These are phyloP conservation scores for Fragaria vesca DNA, from an alignment of 306 rosid genomes.

Conservation along the genomic window DNA sequence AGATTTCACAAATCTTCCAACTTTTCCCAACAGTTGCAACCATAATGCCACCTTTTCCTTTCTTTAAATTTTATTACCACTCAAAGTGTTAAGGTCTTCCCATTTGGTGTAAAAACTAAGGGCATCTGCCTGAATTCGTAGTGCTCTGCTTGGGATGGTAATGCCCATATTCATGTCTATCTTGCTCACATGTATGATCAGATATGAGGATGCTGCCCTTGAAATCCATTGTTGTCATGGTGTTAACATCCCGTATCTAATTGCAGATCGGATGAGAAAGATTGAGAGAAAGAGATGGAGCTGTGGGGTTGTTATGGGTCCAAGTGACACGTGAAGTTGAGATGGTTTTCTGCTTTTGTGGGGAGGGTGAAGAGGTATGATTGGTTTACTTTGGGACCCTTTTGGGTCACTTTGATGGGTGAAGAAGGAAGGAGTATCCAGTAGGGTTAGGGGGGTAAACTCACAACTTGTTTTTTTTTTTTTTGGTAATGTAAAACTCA, in stretches of 20 bases:
- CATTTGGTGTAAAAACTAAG: constrained; percentile 39
- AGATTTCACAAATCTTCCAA: constrained; percentile 77
- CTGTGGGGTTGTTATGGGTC: constrained; percentile 65
- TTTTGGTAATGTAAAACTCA: too few species aligned
- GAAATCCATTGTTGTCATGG: constrained; percentile 45
- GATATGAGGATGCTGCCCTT: constrained; percentile 30
- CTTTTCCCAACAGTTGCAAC: constrained; percentile 74
- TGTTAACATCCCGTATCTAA: constrained; percentile 55
- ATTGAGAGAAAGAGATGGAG: constrained; percentile 39
- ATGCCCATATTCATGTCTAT: constrained; percentile 37
- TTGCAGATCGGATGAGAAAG: constrained; percentile 60
- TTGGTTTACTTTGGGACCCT: constrained; percentile 48
- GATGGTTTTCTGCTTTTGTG: constrained; percentile 42
- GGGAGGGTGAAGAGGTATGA: constrained; percentile 32
- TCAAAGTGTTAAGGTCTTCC: constrained; percentile 48
- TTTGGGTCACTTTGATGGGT: constrained; percentile 44
- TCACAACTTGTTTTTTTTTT: constrained; percentile 18
- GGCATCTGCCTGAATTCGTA: constrained; percentile 28
- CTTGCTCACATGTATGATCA: constrained; percentile 37
- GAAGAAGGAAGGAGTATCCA: constrained; percentile 16
- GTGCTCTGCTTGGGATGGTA: constrained; percentile 32
- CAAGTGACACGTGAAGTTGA: constrained; percentile 72
- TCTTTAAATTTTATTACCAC: constrained; percentile 16
- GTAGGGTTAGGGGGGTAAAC: constrained; percentile 11
- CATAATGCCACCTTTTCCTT: constrained; percentile 54